Conservation (phyloP, 768 basidiomycete species). For the Trametes cinnabarina region DNA sequence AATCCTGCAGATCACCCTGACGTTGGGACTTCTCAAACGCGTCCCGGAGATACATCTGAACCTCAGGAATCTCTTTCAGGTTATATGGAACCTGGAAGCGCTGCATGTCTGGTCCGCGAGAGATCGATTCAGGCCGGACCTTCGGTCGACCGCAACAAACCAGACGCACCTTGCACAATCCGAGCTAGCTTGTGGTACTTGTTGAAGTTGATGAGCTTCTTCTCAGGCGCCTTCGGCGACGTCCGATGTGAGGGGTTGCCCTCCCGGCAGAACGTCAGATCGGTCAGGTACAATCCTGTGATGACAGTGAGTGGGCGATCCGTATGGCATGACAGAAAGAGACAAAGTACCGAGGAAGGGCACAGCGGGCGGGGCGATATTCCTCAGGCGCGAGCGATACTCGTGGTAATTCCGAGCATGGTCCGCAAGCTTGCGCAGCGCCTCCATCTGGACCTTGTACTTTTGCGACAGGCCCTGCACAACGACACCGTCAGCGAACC, state of each 20-base stretch:
- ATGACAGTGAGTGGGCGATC: conserved; percentile 16
- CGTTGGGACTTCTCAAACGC: conserved; percentile 74
- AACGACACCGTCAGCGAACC: neutral
- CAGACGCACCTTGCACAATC: conserved; percentile 73
- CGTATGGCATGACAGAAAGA: neutral
- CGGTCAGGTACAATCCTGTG: conserved; percentile 80
- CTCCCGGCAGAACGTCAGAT: conserved; percentile 93
- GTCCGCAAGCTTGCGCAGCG: conserved; percentile 82
- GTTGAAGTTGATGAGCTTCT: conserved; percentile 92
- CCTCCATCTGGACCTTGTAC: conserved; percentile 74
- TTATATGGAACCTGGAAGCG: conserved; percentile 87
- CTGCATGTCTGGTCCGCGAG: conserved; percentile 66
- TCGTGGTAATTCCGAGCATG: conserved; percentile 88
- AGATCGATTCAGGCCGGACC: neutral
- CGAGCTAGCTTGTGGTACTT: conserved; percentile 90
- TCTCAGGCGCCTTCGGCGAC: conserved; percentile 70
- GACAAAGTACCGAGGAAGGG: conserved; percentile 88
- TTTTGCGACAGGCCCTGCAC: conserved; percentile 80
- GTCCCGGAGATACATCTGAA: conserved; percentile 73
- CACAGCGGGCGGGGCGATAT: conserved; percentile 87
- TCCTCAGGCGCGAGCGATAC: conserved; percentile 84
- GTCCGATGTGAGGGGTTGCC: conserved; percentile 86
- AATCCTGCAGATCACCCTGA: conserved; percentile 80
- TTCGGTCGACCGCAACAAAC: neutral
- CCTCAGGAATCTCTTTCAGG: conserved; percentile 85